Percentiles rank a stretch among this genome's conserved stretches.
phyloP scores from a whole-genome alignment of 345 rosid species.

The Ceriops tagal region DNA sequence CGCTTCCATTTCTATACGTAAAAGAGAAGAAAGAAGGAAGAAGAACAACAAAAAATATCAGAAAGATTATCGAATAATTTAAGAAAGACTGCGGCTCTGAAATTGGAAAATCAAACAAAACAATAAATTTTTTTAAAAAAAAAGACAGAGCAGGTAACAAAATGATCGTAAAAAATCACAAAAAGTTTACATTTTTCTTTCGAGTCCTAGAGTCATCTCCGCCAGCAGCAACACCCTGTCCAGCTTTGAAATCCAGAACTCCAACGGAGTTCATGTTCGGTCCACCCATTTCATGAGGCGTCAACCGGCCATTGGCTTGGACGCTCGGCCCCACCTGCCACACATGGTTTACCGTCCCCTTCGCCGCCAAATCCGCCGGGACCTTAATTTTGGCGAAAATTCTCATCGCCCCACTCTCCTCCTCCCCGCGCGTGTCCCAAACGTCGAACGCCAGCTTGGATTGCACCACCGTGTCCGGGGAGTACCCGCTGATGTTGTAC shows the following conservation, averaged over 20 bases:
- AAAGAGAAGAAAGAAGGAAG: no score
- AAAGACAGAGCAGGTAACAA: no score
- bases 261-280: slow-evolving; percentile 29
- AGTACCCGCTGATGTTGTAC: slow-evolving; percentile 44
- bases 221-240: not conserved
- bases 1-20: no score
- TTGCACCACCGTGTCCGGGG: slow-evolving; percentile 17
- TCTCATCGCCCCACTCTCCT: slow-evolving; percentile 30
- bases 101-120: no score
- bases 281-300: slow-evolving; percentile 21
- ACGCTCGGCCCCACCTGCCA: slow-evolving; percentile 78
- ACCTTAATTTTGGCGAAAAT: slow-evolving; percentile 58
- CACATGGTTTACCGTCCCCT: slow-evolving; percentile 53
- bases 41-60: no score
- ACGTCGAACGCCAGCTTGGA: slow-evolving; percentile 45
- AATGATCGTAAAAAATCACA: no score
- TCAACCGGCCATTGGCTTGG: slow-evolving; percentile 22
- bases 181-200: slow-evolving; percentile 55
- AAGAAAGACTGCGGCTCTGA: no score
- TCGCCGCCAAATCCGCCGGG: slow-evolving; percentile 35
- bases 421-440: slow-evolving; percentile 54
- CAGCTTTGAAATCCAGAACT: slow-evolving; percentile 27
- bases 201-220: slow-evolving; percentile 25
- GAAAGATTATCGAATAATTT: no score
- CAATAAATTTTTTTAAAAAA: no score